Base-by-base conservation (phyloP, 805 yeast species). In the Hanseniaspora taiwanica region DNA sequence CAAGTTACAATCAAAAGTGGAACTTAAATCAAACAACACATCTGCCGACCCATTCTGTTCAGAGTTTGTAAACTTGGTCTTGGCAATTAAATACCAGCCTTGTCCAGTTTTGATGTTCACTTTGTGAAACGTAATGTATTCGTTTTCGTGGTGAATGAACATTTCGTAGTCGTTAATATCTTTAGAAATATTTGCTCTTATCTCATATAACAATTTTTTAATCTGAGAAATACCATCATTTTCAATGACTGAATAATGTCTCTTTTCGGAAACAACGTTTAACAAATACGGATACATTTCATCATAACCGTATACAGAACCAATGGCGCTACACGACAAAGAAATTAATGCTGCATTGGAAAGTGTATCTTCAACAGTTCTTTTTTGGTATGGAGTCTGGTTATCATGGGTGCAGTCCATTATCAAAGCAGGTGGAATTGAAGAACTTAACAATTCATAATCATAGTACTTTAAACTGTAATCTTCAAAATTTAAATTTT, bases 331-430 rank as follows among this genome's bases (percentile, higher is more conserved):
- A 1, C 93, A 76, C 52, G 97, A 87, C 56, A 89, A 73, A 0
- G 96, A 79, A 3, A 91, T 96, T 39, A 89, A 66, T 0, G 96
- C 98, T 3, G 96, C 96, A 52, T 81, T 89, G 8, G 96, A 94
- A 34, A 89, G 66, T 0, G 97, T 87, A 53, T 89, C 98, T 54
- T 87, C 96, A 1, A 84, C 80, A 0, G 96, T 86, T 55, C 97
- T 74, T 60, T 81, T 85, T 50, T 89, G 93, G 34, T 69, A 71
- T 2, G 96, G 94, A 17, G 77, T 79, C 60, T 86, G 91, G 54
- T 89, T 89, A 58, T 89, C 98, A 58, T 89, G 98, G 2, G 97
- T 87, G 53, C 96, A 89, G 55, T 91, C 97, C 96, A 91, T 89
- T 50, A 89, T 81, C 50, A 91, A 65, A 0, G 97, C 96, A 61